phyloP scores from a whole-genome alignment of 176 grass and related monocot species.

The Aegilops umbellulata region DNA sequence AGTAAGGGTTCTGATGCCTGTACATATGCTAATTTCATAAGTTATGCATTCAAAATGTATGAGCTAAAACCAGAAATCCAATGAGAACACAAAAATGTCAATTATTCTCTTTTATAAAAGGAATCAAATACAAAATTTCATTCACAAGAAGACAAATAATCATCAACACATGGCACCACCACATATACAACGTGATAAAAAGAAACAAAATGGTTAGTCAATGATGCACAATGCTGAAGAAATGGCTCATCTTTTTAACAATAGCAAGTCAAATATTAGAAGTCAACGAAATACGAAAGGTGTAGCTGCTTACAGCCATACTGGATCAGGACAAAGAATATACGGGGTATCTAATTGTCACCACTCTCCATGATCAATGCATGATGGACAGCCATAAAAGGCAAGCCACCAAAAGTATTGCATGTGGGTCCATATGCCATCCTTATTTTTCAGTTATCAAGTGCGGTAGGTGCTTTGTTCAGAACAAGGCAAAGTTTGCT shows the following conservation, averaged over 20 bases:
- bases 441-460: background rate
- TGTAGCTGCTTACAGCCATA: conserved; percentile 17
- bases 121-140: background rate
- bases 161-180: background rate
- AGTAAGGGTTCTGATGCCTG: conserved; percentile 36
- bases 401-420: background rate
- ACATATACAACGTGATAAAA: conserved; percentile 4
- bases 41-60: background rate
- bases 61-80: conserved; percentile 13
- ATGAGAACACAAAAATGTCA: background rate
- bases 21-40: background rate
- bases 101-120: background rate
- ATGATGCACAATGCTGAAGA: background rate
- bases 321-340: background rate
- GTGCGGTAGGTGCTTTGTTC: background rate
- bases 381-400: background rate
- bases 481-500: background rate
- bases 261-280: background rate
- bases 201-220: background rate
- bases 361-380: background rate
- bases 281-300: background rate
- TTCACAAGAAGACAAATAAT: background rate
- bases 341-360: background rate
- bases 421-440: background rate
- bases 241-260: background rate